A percentile compares a stretch with the other conserved stretches of the same genome.
Conservation (phyloP, 441 rosid genomes). For the Gossypium lobatum region DNA sequence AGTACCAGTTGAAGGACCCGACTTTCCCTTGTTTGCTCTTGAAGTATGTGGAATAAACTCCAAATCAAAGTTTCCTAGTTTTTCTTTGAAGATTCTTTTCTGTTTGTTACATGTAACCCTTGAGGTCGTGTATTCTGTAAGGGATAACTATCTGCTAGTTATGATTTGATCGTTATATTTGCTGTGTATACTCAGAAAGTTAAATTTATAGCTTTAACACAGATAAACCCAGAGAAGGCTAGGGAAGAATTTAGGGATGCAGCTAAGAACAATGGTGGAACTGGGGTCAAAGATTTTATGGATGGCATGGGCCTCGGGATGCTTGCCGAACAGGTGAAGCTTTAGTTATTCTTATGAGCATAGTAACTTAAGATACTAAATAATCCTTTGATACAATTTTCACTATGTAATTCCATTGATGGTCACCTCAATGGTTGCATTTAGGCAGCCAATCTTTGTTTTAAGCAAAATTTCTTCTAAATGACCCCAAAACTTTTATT, state of each 20-base stretch:
- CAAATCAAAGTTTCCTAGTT: neutral
- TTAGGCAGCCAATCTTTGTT: too few species aligned
- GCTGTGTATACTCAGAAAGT: conserved; percentile 17
- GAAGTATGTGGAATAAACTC: conserved; percentile 46
- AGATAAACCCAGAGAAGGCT: conserved; percentile 87
- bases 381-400: too few species aligned
- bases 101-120: conserved; percentile 9
- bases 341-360: neutral
- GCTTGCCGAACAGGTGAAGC: conserved; percentile 76
- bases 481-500: neutral
- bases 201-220: conserved; percentile 30
- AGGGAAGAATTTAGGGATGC: conserved; percentile 81
- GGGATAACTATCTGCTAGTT: neutral
- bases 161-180: conserved; percentile 5
- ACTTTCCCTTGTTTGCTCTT: conserved; percentile 73
- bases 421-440: too few species aligned
- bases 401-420: too few species aligned
- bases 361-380: neutral
- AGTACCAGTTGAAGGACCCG: conserved; percentile 85
- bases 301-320: conserved; percentile 97
- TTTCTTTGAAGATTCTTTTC: conserved; percentile 3
- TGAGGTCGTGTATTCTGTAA: neutral
- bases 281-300: conserved; percentile 83
- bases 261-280: conserved; percentile 60
- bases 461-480: neutral